Conservation (phyloP, 768 basidiomycete species). For the Austroboletus festivus region DNA sequence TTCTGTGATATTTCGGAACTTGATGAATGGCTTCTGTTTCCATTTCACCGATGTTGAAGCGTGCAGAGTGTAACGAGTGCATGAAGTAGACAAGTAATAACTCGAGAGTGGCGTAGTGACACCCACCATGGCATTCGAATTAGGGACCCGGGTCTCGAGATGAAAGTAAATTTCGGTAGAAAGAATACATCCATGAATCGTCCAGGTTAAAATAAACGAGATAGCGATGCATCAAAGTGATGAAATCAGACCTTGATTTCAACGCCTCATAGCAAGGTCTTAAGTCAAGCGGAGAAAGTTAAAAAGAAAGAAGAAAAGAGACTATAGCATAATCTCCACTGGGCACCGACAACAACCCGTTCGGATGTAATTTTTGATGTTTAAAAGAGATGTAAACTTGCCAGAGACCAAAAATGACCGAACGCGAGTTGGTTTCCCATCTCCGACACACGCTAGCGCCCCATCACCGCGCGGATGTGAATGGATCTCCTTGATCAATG, state of each 20-base stretch:
- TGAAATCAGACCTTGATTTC: too few species aligned
- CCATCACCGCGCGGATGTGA: slow-evolving; percentile 8
- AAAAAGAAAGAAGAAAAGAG: background rate
- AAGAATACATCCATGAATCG: background rate
- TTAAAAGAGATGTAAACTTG: slow-evolving; percentile 4
- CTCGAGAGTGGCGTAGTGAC: too few species aligned
- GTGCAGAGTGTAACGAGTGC: background rate
- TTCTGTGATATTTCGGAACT: background rate
- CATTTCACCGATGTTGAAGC: background rate
- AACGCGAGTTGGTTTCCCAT: slow-evolving; percentile 17
- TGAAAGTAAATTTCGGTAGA: background rate
- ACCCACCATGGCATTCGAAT: background rate
- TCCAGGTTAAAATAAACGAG: background rate
- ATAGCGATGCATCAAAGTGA: too few species aligned
- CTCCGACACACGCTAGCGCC: slow-evolving; percentile 10
- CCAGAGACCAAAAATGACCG: slow-evolving; percentile 10
- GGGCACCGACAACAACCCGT: background rate
- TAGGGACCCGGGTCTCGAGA: too few species aligned
- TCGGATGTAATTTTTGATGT: background rate
- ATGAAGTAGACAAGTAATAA: background rate
- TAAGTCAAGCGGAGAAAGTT: too few species aligned
- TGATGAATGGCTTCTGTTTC: background rate
- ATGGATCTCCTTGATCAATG: slow-evolving; percentile 9
- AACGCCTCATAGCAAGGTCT: too few species aligned
- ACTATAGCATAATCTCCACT: background rate